phyloP scores from a whole-genome alignment of 2,329 filamentous ascomycete genomes.

The Paraphaeosphaeria sporulosa region DNA sequence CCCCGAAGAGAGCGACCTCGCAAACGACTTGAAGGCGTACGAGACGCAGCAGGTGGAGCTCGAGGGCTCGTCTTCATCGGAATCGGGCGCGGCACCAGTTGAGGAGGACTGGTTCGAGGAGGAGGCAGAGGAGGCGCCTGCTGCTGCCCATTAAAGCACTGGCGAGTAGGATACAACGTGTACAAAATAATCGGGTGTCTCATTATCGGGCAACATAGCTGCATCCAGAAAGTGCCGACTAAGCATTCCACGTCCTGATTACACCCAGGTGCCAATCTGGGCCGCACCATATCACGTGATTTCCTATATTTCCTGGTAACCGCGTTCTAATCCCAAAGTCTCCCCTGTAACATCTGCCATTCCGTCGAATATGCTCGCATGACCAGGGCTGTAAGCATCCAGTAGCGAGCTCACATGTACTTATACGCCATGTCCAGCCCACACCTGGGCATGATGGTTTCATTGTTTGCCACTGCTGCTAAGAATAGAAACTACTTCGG shows the following conservation, averaged over 20 bases:
- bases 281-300: constrained; percentile 34
- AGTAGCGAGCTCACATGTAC: neutral
- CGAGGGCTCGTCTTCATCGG: constrained; percentile 77
- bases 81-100: constrained; percentile 65
- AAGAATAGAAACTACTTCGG: neutral
- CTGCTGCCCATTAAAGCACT: constrained; percentile 47
- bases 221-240: constrained; percentile 10
- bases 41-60: constrained; percentile 93
- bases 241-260: neutral
- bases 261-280: neutral
- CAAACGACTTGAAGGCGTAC: constrained; percentile 91
- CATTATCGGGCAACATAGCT: constrained; percentile 42
- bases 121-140: constrained; percentile 64
- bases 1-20: constrained; percentile 93
- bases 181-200: constrained; percentile 47
- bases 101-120: constrained; percentile 85
- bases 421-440: neutral
- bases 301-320: neutral
- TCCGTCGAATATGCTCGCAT: neutral
- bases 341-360: neutral
- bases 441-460: neutral
- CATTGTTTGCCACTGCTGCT: neutral
- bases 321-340: neutral
- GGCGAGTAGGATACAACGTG: constrained; percentile 27
- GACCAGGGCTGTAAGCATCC: neutral